Evolutionary conservation across 2,329 filamentous ascomycete genomes (phyloP), one percentile per base, ranked within the genome.

Genomic region (Pseudogymnoascus sp.): DNA sequence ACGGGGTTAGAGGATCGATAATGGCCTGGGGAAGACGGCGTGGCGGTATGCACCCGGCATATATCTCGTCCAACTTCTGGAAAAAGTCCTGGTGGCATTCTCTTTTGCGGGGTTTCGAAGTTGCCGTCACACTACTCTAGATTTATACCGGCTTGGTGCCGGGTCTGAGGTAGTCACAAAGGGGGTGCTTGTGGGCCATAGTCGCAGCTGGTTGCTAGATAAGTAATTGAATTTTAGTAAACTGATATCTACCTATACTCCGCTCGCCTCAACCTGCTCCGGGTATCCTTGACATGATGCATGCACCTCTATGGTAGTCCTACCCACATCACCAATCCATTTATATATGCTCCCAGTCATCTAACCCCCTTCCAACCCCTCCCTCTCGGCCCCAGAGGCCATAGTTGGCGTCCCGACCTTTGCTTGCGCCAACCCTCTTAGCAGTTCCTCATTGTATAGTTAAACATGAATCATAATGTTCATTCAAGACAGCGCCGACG

Each of bases 401-500:
- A 14, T 37, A 47, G 6, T 47, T 37, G 39, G 39, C 41, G 4
- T 28, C 22, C 41, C 22, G 14, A 28, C 22, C 9, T 47, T 8
- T 47, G 22, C 14, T 47, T 47, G 41, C 41, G 14, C 22, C 22
- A 47, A 28, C 5, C 41, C 41, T 47, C 22, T 28, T 3, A 47
- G 28, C 12, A 47, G 6, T 47, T 5, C 22, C 7, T 47, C 41
- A 47, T 47, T 28, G 22, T 47, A 9, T 28, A 47, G 41, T 47
- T 47, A 47, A 54, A 32, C 47, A 54, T 54, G 28, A 54, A 54
- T 54, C 47, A 9, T 54, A 32, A 20, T 12, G n/a, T 14, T 9
- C 32, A 54, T 58, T 58, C 37, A 58, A 18, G 57, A 65, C 41
- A 57, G 28, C 11, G 39, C 39, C n/a, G 61, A 64, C 4, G 47